A percentile compares a stretch with the other conserved stretches of the same genome.
Evolutionary conservation across 805 yeast species (phyloP).

Genomic region (Starmerella vaccinii): DNA sequence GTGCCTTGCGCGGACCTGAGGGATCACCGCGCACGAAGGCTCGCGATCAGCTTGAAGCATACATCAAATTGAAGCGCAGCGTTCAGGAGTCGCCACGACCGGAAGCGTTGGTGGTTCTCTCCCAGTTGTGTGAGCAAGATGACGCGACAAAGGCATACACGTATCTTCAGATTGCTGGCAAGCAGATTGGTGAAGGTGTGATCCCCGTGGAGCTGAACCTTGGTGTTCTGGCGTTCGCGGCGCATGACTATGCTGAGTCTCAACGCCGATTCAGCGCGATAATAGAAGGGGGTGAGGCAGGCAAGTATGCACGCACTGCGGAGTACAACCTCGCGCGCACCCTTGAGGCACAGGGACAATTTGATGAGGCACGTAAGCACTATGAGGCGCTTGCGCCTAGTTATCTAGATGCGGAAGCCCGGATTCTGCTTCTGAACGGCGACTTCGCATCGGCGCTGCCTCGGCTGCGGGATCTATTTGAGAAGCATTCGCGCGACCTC

Average conservation of each 20-base stretch:
- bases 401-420: constrained; percentile 15
- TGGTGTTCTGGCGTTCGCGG: constrained; percentile 70
- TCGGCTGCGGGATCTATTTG: background rate
- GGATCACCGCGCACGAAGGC: constrained; percentile 37
- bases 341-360: constrained; percentile 40
- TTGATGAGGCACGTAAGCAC: constrained; percentile 32
- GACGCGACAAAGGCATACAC: constrained; percentile 48
- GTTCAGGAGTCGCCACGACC: constrained; percentile 45
- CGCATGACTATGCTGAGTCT: constrained; percentile 51
- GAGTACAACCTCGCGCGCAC: constrained; percentile 71
- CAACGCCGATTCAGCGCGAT: constrained; percentile 20
- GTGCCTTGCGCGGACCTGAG: constrained; percentile 34
- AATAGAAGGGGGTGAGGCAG: constrained; percentile 37
- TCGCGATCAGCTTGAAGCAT: constrained; percentile 55
- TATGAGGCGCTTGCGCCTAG: constrained; percentile 35
- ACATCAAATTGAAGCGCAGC: constrained; percentile 47
- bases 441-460: background rate
- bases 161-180: constrained; percentile 52
- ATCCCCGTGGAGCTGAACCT: constrained; percentile 56
- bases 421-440: constrained; percentile 7
- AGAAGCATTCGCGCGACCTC: constrained; percentile 43
- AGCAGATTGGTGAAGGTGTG: constrained; percentile 34
- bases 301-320: constrained; percentile 35
- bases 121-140: constrained; percentile 55
- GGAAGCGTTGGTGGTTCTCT: constrained; percentile 59